Base-by-base conservation (phyloP, 2,329 filamentous ascomycete genomes). In the Aspergillus phoenicis region DNA sequence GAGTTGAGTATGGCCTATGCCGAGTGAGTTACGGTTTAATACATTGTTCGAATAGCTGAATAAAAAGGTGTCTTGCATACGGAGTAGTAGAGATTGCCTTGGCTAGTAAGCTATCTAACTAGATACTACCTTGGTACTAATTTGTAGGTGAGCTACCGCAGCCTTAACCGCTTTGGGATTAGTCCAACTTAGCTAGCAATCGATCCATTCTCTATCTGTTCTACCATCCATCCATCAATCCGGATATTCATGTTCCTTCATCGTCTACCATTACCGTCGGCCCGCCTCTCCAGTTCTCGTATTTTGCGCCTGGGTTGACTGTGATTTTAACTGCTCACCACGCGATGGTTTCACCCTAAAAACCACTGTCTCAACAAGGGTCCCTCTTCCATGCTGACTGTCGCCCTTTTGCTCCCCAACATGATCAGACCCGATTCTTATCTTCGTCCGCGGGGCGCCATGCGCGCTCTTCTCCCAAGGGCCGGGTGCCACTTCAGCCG, bases 371-470 rank as follows among this genome's bases (percentile, higher is more conserved):
- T 28, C 15, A 22, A 8, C 22, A 22, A 26, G 13, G 22, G 11
- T 49, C 26, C 8, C 15, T 49, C 6, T 49, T 49, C 45, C 11
- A 22, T 45, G 20, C 10, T 22, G 20, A 24, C 41, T 22, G 20
- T 45, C 20, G 8, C 13, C 41, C 6, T 24, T 11, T 11, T 13
- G 20, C 20, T 10, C 6, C 13, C 24, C 41, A 58, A 33, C 43
- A 73, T 73, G 71, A 62, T 66, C 22, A 63, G 62, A 60, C 48
- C 64, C 49, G 61, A 62, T 54, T 51, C 47, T 51, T 58, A 58
- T 20, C 57, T 66, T 36, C 58, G 60, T 49, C 48, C 70, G 43
- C 59, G 64, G 41, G 67, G 63, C 41, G 63, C 66, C 11, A 49
- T 67, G 15, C 70, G 66, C 49, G 59, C 52, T 52, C 28, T 67